Evolutionary conservation across 108 stramenopile species (phyloP).

Genomic region (Discostella stelligeroides): DNA sequence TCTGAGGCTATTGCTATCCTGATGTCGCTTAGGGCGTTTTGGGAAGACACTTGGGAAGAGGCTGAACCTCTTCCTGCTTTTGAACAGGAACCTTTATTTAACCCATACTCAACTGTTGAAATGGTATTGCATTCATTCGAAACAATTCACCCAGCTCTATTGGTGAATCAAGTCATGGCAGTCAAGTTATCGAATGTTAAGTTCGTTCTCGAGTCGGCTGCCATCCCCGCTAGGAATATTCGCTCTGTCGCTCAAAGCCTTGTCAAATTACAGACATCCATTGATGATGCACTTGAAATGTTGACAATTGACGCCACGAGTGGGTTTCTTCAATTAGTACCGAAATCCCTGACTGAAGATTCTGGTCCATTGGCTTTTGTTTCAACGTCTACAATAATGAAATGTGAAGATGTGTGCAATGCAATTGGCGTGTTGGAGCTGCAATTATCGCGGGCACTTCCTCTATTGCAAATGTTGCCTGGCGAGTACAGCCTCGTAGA

Average conservation of each 20-base stretch:
- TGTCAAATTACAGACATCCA: constrained; percentile 45
- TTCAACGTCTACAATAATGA: constrained; percentile 59
- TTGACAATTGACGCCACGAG: constrained; percentile 65
- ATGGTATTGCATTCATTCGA: constrained; percentile 81
- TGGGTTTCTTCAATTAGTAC: constrained; percentile 30
- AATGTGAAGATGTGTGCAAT: constrained; percentile 83
- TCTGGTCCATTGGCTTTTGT: constrained; percentile 48
- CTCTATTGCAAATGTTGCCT: constrained; percentile 71
- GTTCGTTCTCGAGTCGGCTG: constrained; percentile 61
- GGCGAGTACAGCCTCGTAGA: constrained; percentile 66
- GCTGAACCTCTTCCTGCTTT: constrained; percentile 65
- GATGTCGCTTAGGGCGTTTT: constrained; percentile 73
- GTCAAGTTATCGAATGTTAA: constrained; percentile 73
- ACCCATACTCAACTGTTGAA: constrained; percentile 72
- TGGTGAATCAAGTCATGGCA: constrained; percentile 81
- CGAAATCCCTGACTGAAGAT: constrained; percentile 18
- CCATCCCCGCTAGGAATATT: constrained; percentile 58
- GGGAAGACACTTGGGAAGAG: constrained; percentile 80
- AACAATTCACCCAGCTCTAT: constrained; percentile 80
- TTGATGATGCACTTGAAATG: constrained; percentile 60
- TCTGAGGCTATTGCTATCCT: constrained; percentile 71
- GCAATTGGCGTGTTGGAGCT: constrained; percentile 71
- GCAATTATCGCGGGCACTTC: constrained; percentile 64
- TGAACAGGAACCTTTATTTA: constrained; percentile 82
- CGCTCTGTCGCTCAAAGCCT: constrained; percentile 50